Conservation (phyloP, 2,329 filamentous ascomycete genomes). For the Fusarium pseudonygamai region DNA sequence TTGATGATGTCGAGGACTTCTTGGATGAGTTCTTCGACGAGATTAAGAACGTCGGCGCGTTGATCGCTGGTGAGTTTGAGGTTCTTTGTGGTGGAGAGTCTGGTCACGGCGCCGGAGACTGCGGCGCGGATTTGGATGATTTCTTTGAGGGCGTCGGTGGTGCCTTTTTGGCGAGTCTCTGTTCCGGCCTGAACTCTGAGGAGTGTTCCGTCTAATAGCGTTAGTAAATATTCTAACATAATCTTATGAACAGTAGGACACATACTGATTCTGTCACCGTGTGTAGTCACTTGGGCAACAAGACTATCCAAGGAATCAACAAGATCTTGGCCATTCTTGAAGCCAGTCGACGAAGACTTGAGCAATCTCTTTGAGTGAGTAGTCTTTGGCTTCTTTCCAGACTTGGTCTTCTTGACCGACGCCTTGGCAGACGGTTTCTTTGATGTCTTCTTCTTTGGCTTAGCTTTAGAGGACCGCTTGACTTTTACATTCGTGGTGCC, state of each 20-base stretch:
- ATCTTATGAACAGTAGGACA: no score
- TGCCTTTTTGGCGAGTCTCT: neutral
- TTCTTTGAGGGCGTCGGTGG: neutral
- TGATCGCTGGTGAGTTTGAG: neutral
- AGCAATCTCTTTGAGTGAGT: neutral
- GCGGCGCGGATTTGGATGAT: neutral
- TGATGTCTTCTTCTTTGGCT: neutral
- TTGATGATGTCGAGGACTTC: neutral
- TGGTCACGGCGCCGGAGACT: neutral
- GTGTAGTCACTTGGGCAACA: neutral
- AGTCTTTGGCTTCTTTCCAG: neutral
- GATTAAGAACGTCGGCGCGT: neutral
- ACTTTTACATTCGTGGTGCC: neutral
- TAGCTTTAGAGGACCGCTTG: neutral
- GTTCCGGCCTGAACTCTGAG: neutral
- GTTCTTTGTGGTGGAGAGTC: conserved; percentile 2
- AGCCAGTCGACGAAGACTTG: neutral
- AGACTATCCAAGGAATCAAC: neutral
- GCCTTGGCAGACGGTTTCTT: neutral
- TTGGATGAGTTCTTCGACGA: neutral
- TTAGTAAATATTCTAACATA: neutral
- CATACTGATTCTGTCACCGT: neutral
- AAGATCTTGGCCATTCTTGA: conserved; percentile 1
- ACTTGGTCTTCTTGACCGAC: neutral
- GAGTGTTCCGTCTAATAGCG: neutral